Evolutionary conservation across 345 rosid species (phyloP), one percentile per base, ranked within the genome.

Genomic region (Euphorbia tirucalli): DNA sequence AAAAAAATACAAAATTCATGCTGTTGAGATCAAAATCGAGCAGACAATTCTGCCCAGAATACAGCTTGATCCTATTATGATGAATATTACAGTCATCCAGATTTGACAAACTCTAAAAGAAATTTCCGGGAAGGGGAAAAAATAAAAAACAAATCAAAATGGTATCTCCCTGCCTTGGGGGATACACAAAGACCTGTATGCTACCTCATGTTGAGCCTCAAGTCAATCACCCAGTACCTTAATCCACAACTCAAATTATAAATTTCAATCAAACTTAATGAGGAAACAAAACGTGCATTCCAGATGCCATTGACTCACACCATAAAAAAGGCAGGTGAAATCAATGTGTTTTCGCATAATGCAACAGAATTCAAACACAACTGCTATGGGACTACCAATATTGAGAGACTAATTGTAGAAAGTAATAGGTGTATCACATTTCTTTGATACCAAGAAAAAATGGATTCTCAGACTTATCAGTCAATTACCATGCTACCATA

Each of bases 21-120:
- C 30, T 9, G 22, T 24, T 8, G 30, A 55, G 60, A 55, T 55
- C 4, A n/a, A n/a, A n/a, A n/a, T 8, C 25, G 8, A 55, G 60
- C 22, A 21, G 37, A 57, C 28, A 57, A 0, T 50, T n/a, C 21
- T 57, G 32, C 6, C 31, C 28, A 57, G 13, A 57, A n/a, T n/a
- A n/a, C n/a, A n/a, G n/a, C n/a, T n/a, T n/a, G n/a, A n/a, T n/a
- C n/a, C n/a, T n/a, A n/a, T n/a, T n/a, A n/a, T n/a, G n/a, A n/a
- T 24, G 61, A 57, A 57, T 57, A 57, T 48, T 60, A 60, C 64
- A 60, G 21, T 60, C 41, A 60, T 60, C 64, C 64, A 28, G 19
- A n/a, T 16, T 14, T 15, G 7, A 16, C 15, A 11, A 27, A 60
- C 13, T 31, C 15, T 56, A 22, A 56, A 31, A 30, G 18, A 18